phyloP scores from a whole-genome alignment of 1,284 basidiomycete species.

The Ganoderma lucidum region DNA sequence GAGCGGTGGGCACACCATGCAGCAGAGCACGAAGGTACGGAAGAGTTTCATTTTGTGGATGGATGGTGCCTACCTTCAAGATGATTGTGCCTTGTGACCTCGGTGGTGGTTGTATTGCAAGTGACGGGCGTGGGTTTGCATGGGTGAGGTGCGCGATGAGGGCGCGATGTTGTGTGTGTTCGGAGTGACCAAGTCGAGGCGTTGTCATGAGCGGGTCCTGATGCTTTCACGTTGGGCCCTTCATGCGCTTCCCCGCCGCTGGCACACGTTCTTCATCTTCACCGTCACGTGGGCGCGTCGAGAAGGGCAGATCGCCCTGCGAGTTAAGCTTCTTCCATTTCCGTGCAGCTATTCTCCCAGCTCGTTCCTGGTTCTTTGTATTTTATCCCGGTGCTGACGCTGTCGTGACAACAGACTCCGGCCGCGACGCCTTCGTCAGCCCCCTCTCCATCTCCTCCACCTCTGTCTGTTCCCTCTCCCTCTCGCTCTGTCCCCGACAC shows the following conservation, averaged over 20 bases:
- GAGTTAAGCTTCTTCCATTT: conserved; percentile 27
- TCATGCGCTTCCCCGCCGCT: conserved; percentile 12
- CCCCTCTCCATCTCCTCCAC: conserved; percentile 15
- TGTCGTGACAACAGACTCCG: conserved; percentile 29
- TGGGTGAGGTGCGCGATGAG: neutral
- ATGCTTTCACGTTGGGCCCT: neutral
- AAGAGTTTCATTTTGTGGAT: neutral
- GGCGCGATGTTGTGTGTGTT: conserved; percentile 21
- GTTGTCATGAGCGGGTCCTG: neutral
- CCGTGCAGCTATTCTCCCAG: conserved; percentile 24
- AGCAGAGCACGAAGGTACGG: conserved; percentile 31
- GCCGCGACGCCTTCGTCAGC: conserved; percentile 13
- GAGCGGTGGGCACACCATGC: conserved; percentile 8
- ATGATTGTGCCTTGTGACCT: conserved; percentile 14
- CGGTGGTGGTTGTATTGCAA: conserved; percentile 17
- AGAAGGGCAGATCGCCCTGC: conserved; percentile 26
- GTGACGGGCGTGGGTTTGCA: conserved; percentile 2
- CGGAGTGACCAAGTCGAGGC: neutral
- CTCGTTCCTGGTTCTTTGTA: conserved; percentile 19
- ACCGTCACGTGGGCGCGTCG: conserved; percentile 34
- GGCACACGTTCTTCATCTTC: conserved; percentile 24
- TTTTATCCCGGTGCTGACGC: conserved; percentile 27
- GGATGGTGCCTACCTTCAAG: neutral
- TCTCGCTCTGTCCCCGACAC: conserved; percentile 4
- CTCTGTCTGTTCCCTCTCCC: conserved; percentile 7